phyloP scores from a whole-genome alignment of 1,284 basidiomycete genomes.

The Butyriboletus appendiculatus region DNA sequence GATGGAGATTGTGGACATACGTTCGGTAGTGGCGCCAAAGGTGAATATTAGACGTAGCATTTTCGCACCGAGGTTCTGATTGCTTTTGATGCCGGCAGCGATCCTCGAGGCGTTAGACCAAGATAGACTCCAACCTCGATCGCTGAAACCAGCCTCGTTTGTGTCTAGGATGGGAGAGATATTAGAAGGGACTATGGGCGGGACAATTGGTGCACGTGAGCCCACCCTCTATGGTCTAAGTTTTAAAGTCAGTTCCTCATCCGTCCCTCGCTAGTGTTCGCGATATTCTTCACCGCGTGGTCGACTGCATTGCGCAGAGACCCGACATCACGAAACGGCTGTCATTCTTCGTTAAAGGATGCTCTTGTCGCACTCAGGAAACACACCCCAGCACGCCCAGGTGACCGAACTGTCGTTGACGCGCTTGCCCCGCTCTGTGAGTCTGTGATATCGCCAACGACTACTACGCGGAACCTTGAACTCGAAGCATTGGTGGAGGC shows the following conservation, averaged over 20 bases:
- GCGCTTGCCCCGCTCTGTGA: slow-evolving; percentile 50
- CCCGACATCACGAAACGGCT: neutral
- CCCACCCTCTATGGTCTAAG: neutral
- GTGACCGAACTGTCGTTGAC: slow-evolving; percentile 57
- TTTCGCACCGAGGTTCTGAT: neutral
- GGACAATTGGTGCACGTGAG: slow-evolving; percentile 21
- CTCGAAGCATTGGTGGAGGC: slow-evolving; percentile 34
- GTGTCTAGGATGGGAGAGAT: slow-evolving; percentile 11
- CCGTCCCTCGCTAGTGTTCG: slow-evolving; percentile 41
- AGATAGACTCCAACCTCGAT: slow-evolving; percentile 1
- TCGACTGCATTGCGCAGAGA: slow-evolving; percentile 23
- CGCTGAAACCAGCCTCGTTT: slow-evolving; percentile 7
- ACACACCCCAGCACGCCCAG: slow-evolving; percentile 54
- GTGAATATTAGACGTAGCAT: slow-evolving; percentile 8
- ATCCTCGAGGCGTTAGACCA: slow-evolving; percentile 9
- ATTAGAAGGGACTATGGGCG: slow-evolving; percentile 17
- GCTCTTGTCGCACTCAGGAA: slow-evolving; percentile 38
- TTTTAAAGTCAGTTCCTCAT: no score
- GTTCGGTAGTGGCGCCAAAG: slow-evolving; percentile 32
- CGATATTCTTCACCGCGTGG: slow-evolving; percentile 51
- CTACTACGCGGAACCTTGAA: neutral
- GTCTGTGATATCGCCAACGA: neutral
- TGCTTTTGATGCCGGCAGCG: neutral
- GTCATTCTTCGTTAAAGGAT: slow-evolving; percentile 6
- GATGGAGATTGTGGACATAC: slow-evolving; percentile 41